Evolutionary conservation across 192 early-diverging fungal genomes (phyloP).

Genomic region (Blastocladiella britannica): DNA sequence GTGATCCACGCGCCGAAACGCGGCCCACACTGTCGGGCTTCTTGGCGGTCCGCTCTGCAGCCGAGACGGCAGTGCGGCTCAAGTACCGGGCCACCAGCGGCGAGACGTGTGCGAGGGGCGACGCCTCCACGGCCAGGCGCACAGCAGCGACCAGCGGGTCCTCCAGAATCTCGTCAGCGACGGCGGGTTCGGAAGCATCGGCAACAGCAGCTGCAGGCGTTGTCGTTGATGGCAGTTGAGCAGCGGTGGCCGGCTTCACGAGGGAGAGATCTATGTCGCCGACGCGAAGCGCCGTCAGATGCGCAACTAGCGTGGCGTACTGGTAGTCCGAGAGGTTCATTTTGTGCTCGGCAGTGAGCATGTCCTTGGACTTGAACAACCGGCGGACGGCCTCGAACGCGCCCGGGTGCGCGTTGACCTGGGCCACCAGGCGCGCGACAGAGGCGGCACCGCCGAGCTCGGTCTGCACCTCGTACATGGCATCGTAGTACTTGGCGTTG

Average conservation of each 20-base stretch:
- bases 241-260: constrained; percentile 1
- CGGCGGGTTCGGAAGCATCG: constrained; percentile 1
- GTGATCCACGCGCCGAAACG: constrained; percentile 47
- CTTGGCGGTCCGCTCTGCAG: constrained; percentile 11
- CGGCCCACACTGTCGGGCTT: constrained; percentile 47
- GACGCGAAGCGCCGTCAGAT: constrained; percentile 8
- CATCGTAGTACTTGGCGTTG: constrained; percentile 53
- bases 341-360: constrained; percentile 5
- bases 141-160: constrained; percentile 8
- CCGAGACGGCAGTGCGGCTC: constrained; percentile 12
- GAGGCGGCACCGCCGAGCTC: constrained; percentile 10
- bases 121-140: constrained; percentile 9
- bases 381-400: constrained; percentile 1
- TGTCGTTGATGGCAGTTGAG: no score
- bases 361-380: constrained; percentile 2
- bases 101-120: constrained; percentile 7
- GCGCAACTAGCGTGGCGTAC: constrained; percentile 7
- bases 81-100: constrained; percentile 11
- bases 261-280: constrained; percentile 12
- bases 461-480: constrained; percentile 36
- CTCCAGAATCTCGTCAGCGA: constrained; percentile 2
- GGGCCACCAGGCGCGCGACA: constrained; percentile 5
- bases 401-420: not conserved
- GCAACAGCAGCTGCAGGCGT: constrained; percentile 8
- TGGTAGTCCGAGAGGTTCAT: constrained; percentile 12